These are phyloP conservation scores for Rhodotorula babjevae DNA, from an alignment of 768 basidiomycete species.

Conservation along the genomic window DNA sequence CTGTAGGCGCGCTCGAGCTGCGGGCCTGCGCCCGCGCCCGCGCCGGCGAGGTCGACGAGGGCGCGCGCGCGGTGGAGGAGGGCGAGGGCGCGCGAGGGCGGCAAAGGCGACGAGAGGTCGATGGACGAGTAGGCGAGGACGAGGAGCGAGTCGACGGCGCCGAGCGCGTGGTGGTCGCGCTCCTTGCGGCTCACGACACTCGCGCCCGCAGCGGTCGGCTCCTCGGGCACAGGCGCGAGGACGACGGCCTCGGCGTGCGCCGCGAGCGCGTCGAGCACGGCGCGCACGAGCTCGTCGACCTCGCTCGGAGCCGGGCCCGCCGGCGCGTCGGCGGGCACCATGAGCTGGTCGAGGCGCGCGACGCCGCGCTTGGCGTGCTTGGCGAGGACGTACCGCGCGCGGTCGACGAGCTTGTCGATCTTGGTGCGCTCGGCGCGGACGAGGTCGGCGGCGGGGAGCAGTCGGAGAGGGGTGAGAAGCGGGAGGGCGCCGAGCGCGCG, in stretches of 20 bases:
- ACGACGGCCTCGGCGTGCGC: neutral
- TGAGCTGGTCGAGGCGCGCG: conserved; percentile 14
- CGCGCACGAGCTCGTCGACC: neutral
- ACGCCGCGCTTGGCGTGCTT: neutral
- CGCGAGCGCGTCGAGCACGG: conserved; percentile 14
- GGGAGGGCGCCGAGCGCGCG: neutral
- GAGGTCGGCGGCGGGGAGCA: neutral
- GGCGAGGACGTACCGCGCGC: conserved; percentile 4
- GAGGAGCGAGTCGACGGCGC: conserved; percentile 25
- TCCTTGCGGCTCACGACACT: neutral
- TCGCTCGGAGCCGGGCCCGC: neutral
- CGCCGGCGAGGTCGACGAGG: conserved; percentile 11
- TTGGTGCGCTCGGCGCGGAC: neutral
- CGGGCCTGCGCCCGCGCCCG: neutral
- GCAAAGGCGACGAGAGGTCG: conserved; percentile 27
- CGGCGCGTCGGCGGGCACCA: neutral
- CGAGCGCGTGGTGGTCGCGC: neutral
- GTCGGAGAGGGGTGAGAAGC: conserved; percentile 4
- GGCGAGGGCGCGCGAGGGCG: conserved; percentile 5
- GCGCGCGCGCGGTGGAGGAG: conserved; percentile 25
- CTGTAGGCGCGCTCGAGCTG: conserved; percentile 37
- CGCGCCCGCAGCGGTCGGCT: too few species aligned
- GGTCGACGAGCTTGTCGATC: conserved; percentile 27
- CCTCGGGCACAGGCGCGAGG: too few species aligned
- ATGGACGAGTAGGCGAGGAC: conserved; percentile 20